Evolutionary conservation across 2,329 filamentous ascomycete genomes (phyloP), one percentile per base, ranked within the genome.

Genomic region (Periconia digitata): DNA sequence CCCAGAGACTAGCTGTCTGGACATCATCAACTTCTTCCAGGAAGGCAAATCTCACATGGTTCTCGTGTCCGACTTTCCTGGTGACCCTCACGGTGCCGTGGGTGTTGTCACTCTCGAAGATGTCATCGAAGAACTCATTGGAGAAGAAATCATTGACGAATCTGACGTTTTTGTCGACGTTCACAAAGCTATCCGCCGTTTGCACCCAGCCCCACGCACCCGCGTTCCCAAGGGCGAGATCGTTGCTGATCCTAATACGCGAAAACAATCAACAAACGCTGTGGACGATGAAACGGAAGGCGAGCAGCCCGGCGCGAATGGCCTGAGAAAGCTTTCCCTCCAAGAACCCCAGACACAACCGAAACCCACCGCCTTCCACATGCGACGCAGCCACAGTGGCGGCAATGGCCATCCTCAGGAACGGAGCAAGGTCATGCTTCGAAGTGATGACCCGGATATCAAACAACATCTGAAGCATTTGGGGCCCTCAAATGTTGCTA

Each of bases 1-100:
- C 8, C 90, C 94, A 0, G 90, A 96, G 67, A 99, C 94, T 0
- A 96, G 92, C 75, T 99, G 94, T 69, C 75, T 99, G 47, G 94
- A 99, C 70, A 97, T 99, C 63, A 90, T 99, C 74, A 99, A 99
- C 75, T 99, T 96, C 73, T 99, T 99, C 77, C 94, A 99, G 72
- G 94, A 99, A 76, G 94, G 94, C 62, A 99, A 99, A 71, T 96
- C 92, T 1, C 94, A 99, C 72, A 96, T 99, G 92, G 92, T 97
- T 0, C 78, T 99, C 22, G 94, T 41, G n/a, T 44, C 92, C 0
- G 89, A 96, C 63, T 82, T 76, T 56, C 94, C 94, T 1, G 92
- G 92, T n/a, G 90, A 95, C 57, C 86, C 95, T 63, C 85, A 89
- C 62, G 94, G 94, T 39, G 91, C 92, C 6, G 77, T 96, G 12